Base-by-base conservation (phyloP, 2,329 filamentous ascomycete genomes). In the Cercospora brassicicola region DNA sequence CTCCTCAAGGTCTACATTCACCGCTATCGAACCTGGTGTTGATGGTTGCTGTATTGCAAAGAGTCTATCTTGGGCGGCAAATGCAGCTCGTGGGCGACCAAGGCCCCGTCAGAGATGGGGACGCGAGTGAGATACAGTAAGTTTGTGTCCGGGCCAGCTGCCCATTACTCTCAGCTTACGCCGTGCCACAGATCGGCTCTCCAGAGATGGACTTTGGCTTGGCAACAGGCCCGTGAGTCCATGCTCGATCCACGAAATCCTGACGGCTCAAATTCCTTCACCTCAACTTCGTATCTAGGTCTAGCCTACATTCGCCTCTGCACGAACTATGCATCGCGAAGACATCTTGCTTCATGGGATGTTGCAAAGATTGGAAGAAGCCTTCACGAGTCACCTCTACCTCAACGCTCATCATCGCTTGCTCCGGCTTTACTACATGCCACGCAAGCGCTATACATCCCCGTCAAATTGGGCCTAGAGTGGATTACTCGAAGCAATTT, bases 71-170 rank as follows among this genome's bases (percentile, higher is more conserved):
- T 4, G 48, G 48, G 2, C 26, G 63, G 55, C 64, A 66, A 28
- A 62, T 66, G 59, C 57, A 66, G 20, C 15, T 66, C 10, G 15
- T 55, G 31, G 45, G 45, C 45, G 15, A 33, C 23, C 20, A 53
- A 51, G n/a, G 45, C 4, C 42, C 33, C 3, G 23, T 66, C 20
- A 42, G 59, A 66, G n/a, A 59, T 23, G 36, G 57, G 2, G 48
- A 61, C 7, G 36, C 45, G n/a, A 28, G 39, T 73, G 63, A 65
- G 39, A 45, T 65, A 26, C 30, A 65, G 33, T 62, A 5, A 62
- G 60, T 30, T 1, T 51, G 20, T 51, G 7, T 9, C 60, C n/a
- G 13, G 6, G 36, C 36, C 45, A 51, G n/a, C 8, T 3, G 0
- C 13, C 20, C 7, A 13, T 8, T 23, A 13, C 1, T 4, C 45